Percentiles rank a stretch among this genome's conserved stretches.
Evolutionary conservation across 2,329 filamentous ascomycete genomes (phyloP).

Genomic region (Alternaria panax): DNA sequence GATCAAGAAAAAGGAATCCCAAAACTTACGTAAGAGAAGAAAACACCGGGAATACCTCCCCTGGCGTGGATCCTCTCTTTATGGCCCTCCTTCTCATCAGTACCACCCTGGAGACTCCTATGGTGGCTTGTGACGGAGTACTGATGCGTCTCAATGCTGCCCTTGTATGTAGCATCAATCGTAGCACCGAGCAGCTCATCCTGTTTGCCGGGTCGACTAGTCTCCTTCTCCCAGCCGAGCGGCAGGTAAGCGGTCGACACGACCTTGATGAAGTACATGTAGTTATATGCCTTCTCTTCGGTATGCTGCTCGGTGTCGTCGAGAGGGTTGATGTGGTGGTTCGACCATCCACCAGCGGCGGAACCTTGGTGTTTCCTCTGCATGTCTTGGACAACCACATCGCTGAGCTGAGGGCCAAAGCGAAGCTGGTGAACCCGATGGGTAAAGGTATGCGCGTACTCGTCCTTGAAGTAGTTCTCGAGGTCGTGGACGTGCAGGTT

Average conservation of each 20-base stretch:
- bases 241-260: conserved; percentile 95
- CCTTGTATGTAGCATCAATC: conserved; percentile 66
- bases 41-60: conserved; percentile 94
- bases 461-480: conserved; percentile 88
- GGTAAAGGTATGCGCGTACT: conserved; percentile 79
- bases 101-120: conserved; percentile 82
- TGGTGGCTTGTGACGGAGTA: conserved; percentile 98
- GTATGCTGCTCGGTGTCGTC: conserved; percentile 81
- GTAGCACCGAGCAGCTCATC: conserved; percentile 59
- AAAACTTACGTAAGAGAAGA: conserved; percentile 90
- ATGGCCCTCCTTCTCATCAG: conserved; percentile 86
- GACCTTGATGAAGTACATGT: conserved; percentile 99
- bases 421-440: conserved; percentile 88
- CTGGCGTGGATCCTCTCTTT: conserved; percentile 88
- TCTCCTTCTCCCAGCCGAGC: conserved; percentile 78
- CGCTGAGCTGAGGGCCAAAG: conserved; percentile 90
- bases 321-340: conserved; percentile 90
- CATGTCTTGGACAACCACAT: conserved; percentile 62
- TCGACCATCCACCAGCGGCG: conserved; percentile 73
- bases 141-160: conserved; percentile 95
- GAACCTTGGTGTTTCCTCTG: conserved; percentile 60
- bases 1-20: not conserved
- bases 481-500: conserved; percentile 98
- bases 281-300: conserved; percentile 86
- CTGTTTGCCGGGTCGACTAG: conserved; percentile 49